These are phyloP conservation scores for Linaria vulgaris DNA, from an alignment of 257 asterid species.

Conservation along the genomic window DNA sequence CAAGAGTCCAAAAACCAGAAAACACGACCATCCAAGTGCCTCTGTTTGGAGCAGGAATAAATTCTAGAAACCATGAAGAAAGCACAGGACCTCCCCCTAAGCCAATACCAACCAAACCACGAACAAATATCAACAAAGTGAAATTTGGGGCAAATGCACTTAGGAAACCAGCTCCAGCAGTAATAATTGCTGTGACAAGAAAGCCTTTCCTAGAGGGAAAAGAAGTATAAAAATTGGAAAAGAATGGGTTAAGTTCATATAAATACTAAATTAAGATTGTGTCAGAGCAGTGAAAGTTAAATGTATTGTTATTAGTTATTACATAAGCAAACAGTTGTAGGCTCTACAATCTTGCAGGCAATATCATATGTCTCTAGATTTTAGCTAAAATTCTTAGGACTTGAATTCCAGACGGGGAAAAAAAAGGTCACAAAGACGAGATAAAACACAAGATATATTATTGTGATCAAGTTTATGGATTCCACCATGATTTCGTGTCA, in stretches of 20 bases:
- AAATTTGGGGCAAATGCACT: slow-evolving; percentile 69
- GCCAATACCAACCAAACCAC: slow-evolving; percentile 73
- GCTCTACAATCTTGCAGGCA: slow-evolving; percentile 5
- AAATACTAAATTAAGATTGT: background rate
- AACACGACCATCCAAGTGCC: slow-evolving; percentile 78
- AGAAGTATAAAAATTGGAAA: slow-evolving; percentile 16
- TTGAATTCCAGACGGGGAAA: too few relatives aligned
- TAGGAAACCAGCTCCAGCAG: slow-evolving; percentile 55
- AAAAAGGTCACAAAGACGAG: too few relatives aligned
- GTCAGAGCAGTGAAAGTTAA: slow-evolving; percentile 12
- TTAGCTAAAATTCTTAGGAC: too few relatives aligned
- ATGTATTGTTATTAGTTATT: background rate
- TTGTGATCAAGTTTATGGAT: too few relatives aligned
- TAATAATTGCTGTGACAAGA: slow-evolving; percentile 44
- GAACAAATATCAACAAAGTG: slow-evolving; percentile 38
- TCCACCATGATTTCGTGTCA: too few relatives aligned
- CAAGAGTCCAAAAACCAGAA: slow-evolving; percentile 75
- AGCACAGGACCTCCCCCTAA: slow-evolving; percentile 75
- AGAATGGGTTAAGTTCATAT: slow-evolving; percentile 16
- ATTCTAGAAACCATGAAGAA: slow-evolving; percentile 77
- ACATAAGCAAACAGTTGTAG: slow-evolving; percentile 17
- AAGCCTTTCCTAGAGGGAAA: slow-evolving; percentile 59
- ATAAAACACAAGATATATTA: too few relatives aligned
- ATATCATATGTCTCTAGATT: background rate
- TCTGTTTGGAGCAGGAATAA: slow-evolving; percentile 70